Conservation (phyloP, 106 monocot genomes). For the Phalaenopsis equestris region DNA sequence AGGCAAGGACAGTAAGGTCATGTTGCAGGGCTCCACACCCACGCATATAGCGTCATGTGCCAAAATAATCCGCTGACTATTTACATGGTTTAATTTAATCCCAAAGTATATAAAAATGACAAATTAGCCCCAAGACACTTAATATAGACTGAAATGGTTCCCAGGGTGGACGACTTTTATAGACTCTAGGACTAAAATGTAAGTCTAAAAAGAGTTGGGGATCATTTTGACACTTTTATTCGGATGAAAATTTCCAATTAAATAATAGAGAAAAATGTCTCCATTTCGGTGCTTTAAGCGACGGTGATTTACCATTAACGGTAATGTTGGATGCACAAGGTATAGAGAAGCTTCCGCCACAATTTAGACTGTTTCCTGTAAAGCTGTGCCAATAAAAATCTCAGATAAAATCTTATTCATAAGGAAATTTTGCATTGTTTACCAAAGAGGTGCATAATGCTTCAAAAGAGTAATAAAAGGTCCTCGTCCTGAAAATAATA, state of each 20-base stretch:
- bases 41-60: neutral
- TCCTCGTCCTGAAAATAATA: neutral
- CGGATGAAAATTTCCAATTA: neutral
- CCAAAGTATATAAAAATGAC: no score
- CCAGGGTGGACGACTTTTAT: no score
- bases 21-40: neutral
- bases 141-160: no score
- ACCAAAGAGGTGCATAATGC: neutral
- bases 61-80: no score
- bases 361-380: conserved; percentile 78
- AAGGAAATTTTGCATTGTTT: neutral
- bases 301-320: conserved; percentile 29
- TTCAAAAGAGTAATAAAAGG: neutral
- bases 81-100: no score
- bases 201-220: no score
- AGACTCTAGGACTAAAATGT: no score
- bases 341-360: conserved; percentile 32
- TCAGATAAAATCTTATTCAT: neutral
- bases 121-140: no score
- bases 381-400: conserved; percentile 42
- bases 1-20: neutral
- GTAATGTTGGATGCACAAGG: conserved; percentile 44
- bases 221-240: no score
- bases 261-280: neutral
- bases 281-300: neutral